Conservation (phyloP, 441 rosid genomes). For the Euphorbia celastroides region DNA sequence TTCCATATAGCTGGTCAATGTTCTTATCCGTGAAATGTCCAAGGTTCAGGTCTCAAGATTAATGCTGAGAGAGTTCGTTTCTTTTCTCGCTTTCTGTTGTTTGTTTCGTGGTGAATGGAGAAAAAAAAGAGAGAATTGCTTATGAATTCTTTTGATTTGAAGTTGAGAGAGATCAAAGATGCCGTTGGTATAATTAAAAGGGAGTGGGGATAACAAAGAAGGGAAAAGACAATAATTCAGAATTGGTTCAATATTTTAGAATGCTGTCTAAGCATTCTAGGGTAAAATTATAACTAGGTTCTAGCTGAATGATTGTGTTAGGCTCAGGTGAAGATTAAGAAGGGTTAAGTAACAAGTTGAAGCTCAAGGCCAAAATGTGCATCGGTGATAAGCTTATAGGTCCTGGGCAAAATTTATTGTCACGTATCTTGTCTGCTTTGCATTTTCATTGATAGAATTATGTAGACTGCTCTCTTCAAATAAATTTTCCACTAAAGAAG, state of each 20-base stretch:
- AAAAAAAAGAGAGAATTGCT: neutral
- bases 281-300: too few relatives aligned
- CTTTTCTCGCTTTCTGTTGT: neutral
- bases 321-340: too few relatives aligned
- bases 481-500: too few relatives aligned
- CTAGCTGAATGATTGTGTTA: too few relatives aligned
- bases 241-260: neutral
- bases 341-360: too few relatives aligned
- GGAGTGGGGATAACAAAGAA: neutral
- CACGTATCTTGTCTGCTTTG: neutral
- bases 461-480: neutral
- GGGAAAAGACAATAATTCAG: neutral
- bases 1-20: too few relatives aligned
- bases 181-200: neutral
- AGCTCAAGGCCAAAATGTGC: too few relatives aligned
- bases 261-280: too few relatives aligned
- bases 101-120: neutral
- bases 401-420: neutral
- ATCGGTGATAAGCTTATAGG: neutral
- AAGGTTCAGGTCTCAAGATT: too few relatives aligned
- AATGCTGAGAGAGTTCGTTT: neutral
- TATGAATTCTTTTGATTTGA: neutral
- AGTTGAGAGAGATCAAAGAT: neutral
- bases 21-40: too few relatives aligned
- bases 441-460: neutral